These are phyloP conservation scores for Ophiostoma sp. DNA, from an alignment of 2,329 filamentous ascomycete genomes.

Conservation along the genomic window DNA sequence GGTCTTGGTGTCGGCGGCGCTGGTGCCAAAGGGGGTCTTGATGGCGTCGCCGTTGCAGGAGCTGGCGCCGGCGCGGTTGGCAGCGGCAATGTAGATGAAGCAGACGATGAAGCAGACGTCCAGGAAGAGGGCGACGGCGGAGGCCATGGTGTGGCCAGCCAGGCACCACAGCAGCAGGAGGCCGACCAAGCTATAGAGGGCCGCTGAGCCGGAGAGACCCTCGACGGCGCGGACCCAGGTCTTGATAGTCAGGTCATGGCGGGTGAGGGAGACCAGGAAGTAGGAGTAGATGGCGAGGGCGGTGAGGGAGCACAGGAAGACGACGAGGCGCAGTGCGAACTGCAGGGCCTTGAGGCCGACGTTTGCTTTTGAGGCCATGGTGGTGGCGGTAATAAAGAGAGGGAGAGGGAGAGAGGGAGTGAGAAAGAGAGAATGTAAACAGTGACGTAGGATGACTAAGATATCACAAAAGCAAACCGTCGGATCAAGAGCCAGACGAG, in stretches of 20 bases:
- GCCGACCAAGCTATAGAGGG: constrained; percentile 69
- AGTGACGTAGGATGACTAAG: constrained; percentile 5
- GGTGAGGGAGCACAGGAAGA: constrained; percentile 67
- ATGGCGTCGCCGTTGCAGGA: constrained; percentile 56
- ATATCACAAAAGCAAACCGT: neutral
- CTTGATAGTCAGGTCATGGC: constrained; percentile 59
- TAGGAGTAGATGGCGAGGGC: constrained; percentile 78
- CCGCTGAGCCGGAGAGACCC: constrained; percentile 69
- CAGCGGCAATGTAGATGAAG: constrained; percentile 76
- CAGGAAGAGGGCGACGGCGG: constrained; percentile 66
- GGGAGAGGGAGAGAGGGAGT: neutral
- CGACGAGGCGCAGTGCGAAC: constrained; percentile 66
- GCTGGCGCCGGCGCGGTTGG: constrained; percentile 63
- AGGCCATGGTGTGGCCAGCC: constrained; percentile 68
- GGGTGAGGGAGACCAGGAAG: constrained; percentile 68
- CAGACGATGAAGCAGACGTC: constrained; percentile 70
- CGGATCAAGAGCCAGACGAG: neutral
- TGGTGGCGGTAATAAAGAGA: constrained; percentile 26
- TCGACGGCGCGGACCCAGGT: constrained; percentile 67
- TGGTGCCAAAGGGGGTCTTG: constrained; percentile 63
- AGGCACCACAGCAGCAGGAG: constrained; percentile 72
- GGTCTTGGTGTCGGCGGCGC: constrained; percentile 47
- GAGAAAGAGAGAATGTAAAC: neutral
- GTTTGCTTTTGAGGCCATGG: constrained; percentile 54
- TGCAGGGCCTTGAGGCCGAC: constrained; percentile 63